Conservation (phyloP, 1,284 basidiomycete genomes). For the Takashimella tepidaria region DNA sequence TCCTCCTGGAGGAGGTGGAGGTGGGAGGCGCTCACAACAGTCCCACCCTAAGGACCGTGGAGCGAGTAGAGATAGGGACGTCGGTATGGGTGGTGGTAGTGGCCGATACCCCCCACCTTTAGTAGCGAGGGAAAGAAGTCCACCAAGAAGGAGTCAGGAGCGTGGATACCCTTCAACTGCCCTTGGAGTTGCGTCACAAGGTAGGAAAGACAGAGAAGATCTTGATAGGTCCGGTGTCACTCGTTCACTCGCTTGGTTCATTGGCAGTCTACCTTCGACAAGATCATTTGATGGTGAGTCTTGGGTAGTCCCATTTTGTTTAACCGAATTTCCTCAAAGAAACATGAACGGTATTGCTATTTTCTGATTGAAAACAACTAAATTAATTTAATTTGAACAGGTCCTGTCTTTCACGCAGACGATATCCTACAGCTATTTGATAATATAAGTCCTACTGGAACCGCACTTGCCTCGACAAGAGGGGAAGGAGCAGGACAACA, state of each 20-base stretch:
- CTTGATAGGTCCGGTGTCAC: conserved; percentile 57
- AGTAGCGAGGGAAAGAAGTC: neutral
- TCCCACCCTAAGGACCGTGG: neutral
- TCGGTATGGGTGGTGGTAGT: too few species aligned
- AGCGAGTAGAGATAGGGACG: neutral
- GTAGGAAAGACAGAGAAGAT: conserved; percentile 38
- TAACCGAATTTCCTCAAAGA: too few species aligned
- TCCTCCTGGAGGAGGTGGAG: neutral
- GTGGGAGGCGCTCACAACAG: neutral
- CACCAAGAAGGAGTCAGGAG: neutral
- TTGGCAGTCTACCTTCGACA: conserved; percentile 67
- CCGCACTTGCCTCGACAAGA: neutral
- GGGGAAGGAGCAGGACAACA: neutral
- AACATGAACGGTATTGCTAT: neutral
- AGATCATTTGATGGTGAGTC: conserved; percentile 72
- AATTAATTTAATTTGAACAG: too few species aligned
- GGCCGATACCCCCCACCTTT: neutral
- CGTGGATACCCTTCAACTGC: neutral
- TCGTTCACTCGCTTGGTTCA: conserved; percentile 70
- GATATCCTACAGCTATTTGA: conserved; percentile 67
- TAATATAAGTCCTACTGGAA: conserved; percentile 21
- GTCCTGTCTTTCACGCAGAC: conserved; percentile 78
- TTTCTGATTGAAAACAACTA: too few species aligned
- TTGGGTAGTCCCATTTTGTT: too few species aligned
- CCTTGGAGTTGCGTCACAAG: neutral